Evolutionary conservation across 257 asterid species (phyloP).

Genomic region (Echites panduratus): DNA sequence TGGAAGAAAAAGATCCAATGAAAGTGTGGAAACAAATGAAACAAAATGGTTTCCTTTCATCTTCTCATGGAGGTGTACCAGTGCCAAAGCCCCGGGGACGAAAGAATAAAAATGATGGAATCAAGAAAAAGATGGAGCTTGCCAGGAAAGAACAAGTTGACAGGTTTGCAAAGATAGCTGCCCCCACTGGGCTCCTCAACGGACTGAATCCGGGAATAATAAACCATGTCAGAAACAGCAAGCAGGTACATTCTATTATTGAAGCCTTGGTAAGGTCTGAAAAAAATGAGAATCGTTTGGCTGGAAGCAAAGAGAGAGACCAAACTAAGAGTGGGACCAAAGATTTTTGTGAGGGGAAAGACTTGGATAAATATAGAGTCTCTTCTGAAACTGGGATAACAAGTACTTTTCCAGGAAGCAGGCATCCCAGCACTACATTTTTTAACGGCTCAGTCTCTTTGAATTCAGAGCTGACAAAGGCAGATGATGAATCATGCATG

Average conservation of each 20-base stretch:
- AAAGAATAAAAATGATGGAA: constrained; percentile 42
- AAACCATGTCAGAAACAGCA: constrained; percentile 89
- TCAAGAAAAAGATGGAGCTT: constrained; percentile 65
- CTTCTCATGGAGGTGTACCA: constrained; percentile 40
- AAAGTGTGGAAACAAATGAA: constrained; percentile 79
- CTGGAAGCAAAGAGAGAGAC: constrained; percentile 31
- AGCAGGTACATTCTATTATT: constrained; percentile 85
- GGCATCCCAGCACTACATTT: constrained; percentile 26
- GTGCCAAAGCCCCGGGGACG: constrained; percentile 54
- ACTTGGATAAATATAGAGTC: constrained; percentile 14
- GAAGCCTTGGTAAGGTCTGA: constrained; percentile 76
- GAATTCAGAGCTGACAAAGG: constrained; percentile 23
- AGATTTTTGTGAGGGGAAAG: constrained; percentile 25
- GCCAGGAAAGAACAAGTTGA: constrained; percentile 83
- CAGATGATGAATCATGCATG: constrained; percentile 28
- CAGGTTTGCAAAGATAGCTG: constrained; percentile 82
- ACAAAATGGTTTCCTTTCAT: constrained; percentile 65
- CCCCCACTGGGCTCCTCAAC: constrained; percentile 88
- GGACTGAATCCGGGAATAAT: constrained; percentile 93
- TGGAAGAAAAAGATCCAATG: constrained; percentile 57
- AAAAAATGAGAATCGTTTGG: constrained; percentile 31
- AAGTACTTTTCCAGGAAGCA: constrained; percentile 25
- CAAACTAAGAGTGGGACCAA: constrained; percentile 26
- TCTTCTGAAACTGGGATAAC: constrained; percentile 19
- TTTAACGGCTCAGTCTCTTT: constrained; percentile 33